These are phyloP conservation scores for Berberis vulgaris DNA, from an alignment of 164 flowering plant species.

Conservation along the genomic window DNA sequence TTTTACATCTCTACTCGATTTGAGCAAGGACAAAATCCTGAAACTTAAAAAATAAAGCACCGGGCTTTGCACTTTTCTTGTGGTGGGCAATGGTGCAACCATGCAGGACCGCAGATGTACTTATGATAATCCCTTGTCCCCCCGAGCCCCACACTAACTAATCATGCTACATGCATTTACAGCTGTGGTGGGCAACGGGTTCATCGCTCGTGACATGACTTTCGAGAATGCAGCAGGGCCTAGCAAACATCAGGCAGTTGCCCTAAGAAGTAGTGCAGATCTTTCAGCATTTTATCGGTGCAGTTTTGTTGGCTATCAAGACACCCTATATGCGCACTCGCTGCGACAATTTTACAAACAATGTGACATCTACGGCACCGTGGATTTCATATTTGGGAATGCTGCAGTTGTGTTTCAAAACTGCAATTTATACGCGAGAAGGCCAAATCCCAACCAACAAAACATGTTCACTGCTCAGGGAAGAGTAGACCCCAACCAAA, in stretches of 20 bases:
- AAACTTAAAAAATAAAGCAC: too few species aligned
- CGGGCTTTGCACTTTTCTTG: too few species aligned
- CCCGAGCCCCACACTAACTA: background rate
- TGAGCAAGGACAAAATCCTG: too few species aligned
- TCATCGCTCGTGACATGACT: slow-evolving; percentile 43
- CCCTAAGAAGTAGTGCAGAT: slow-evolving; percentile 39
- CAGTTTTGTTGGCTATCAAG: slow-evolving; percentile 57
- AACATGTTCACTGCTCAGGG: slow-evolving; percentile 87
- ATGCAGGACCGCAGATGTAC: too few species aligned
- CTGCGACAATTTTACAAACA: slow-evolving; percentile 55
- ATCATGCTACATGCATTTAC: background rate
- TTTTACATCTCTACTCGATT: too few species aligned
- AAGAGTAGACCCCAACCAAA: slow-evolving; percentile 67
- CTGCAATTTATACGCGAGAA: slow-evolving; percentile 44
- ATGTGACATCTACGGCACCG: slow-evolving; percentile 51
- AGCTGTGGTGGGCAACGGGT: slow-evolving; percentile 49
- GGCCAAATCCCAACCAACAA: slow-evolving; percentile 33
- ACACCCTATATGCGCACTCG: slow-evolving; percentile 54
- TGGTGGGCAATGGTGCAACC: too few species aligned
- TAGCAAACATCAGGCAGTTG: slow-evolving; percentile 61
- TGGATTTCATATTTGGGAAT: slow-evolving; percentile 64
- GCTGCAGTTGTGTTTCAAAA: slow-evolving; percentile 49
- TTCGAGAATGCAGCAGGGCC: slow-evolving; percentile 63
- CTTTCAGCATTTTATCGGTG: slow-evolving; percentile 49
- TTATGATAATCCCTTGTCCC: too few species aligned